phyloP scores from a whole-genome alignment of 23 red algal genomes.

The Chondrus crispus region DNA sequence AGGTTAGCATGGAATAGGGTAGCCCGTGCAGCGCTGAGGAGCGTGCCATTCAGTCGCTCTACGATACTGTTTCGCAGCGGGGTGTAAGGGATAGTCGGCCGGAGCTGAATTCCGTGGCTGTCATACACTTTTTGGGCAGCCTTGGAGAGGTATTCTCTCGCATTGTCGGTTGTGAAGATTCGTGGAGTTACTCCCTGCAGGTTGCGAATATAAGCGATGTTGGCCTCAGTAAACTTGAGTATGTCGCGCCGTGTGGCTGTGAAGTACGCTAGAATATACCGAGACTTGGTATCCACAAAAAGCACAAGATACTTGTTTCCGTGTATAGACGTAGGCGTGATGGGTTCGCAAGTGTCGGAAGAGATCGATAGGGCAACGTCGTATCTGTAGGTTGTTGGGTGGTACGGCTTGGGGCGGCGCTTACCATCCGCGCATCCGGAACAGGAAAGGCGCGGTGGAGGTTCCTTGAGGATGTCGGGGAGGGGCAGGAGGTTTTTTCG shows the following conservation, averaged over 20 bases:
- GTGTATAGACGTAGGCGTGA: background rate
- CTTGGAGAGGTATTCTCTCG: background rate
- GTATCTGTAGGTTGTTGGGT: too few relatives aligned
- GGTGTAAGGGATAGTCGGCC: background rate
- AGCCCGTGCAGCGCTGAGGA: background rate
- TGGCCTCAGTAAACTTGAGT: background rate
- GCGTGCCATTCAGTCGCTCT: background rate
- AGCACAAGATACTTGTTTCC: background rate
- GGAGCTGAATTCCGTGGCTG: background rate
- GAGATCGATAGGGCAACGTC: too few relatives aligned
- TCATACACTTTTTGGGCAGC: background rate
- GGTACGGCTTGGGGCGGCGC: too few relatives aligned
- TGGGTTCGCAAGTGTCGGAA: conserved; percentile 14
- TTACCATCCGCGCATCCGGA: too few relatives aligned
- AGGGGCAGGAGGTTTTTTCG: too few relatives aligned
- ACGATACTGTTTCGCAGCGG: background rate
- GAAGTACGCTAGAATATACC: background rate
- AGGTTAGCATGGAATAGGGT: too few relatives aligned
- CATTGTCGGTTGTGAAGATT: background rate
- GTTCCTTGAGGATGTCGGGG: too few relatives aligned
- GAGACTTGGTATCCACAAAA: background rate
- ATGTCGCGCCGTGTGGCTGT: background rate
- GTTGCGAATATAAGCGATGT: background rate
- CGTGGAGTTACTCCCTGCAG: background rate
- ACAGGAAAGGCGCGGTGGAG: too few relatives aligned